Conservation (phyloP, 371 early-diverging fungal species). For the Syncephalastrum racemosum region DNA sequence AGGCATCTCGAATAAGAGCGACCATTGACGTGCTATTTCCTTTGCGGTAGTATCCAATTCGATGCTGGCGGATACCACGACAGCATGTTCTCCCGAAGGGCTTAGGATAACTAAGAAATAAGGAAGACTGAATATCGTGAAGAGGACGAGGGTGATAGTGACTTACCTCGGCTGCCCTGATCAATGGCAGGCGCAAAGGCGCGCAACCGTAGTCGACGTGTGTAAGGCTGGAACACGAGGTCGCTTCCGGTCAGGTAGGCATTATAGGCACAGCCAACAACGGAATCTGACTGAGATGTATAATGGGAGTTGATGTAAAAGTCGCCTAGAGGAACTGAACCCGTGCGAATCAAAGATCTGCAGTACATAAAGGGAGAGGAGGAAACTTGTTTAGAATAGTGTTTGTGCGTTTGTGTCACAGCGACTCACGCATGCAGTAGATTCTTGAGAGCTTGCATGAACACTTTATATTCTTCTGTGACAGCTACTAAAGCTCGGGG, state of each 20-base stretch:
- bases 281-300: conserved; percentile 1
- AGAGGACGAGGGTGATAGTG: no score
- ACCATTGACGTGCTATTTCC: conserved; percentile 32
- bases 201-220: conserved; percentile 32
- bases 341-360: conserved; percentile 9
- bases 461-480: conserved; percentile 40
- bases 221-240: conserved; percentile 40
- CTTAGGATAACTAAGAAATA: conserved; percentile 27
- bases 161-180: conserved; percentile 4
- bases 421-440: conserved; percentile 31
- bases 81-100: conserved; percentile 35
- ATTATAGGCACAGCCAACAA: conserved; percentile 32
- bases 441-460: conserved; percentile 38
- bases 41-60: conserved; percentile 22
- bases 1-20: conserved; percentile 34
- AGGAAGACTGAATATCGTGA: neutral
- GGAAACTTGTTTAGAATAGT: neutral
- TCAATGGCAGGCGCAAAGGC: conserved; percentile 18
- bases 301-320: conserved; percentile 27
- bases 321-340: conserved; percentile 42
- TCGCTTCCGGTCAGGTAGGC: conserved; percentile 41
- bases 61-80: conserved; percentile 15
- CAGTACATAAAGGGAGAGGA: neutral
- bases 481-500: conserved; percentile 26
- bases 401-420: neutral